Base-by-base conservation (phyloP, 106 monocot genomes). In the Allium cepa region DNA sequence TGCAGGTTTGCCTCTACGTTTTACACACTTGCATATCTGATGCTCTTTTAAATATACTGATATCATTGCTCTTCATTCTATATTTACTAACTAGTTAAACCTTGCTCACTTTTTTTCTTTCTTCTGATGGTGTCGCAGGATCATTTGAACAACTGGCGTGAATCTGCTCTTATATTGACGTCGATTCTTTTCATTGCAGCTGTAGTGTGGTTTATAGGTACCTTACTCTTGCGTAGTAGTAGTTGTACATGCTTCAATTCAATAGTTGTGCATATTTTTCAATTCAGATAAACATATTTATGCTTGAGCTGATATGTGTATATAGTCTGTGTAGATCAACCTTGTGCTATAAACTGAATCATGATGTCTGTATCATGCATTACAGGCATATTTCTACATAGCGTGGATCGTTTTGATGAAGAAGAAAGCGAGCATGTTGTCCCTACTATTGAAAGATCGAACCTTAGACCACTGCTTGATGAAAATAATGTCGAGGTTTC, bases 111-210 rank as follows among this genome's bases (percentile, higher is more conserved):
- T 49, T 12, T 63, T 45, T 14, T 67, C 26, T 66, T 51, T 18
- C 49, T 67, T 53, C 11, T 8, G 52, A 69, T 69, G 56, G 46
- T 56, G 55, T 13, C 78, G 57, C 80, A 97, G 96, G 96, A 97
- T 59, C 17, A 86, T 66, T 18, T 92, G 18, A 78, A 89, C 56
- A 80, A 92, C 77, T 97, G 96, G 96, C 81, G 96, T 51, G 61
- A 47, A 27, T 88, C 71, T 65, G 84, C 89, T 69, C 86, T 92
- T 63, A 81, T 79, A 61, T 64, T 97, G 70, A 97, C 96, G 56
- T 92, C 96, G 26, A 50, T 97, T 79, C 76, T 97, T 12, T 97
- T 97, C 79, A 66, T 97, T 74, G 86, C 96, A 26, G 60, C 92
- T 72, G 77, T 18, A 15, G 36, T 97, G 67, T 97, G 96, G 96